Evolutionary conservation across 108 stramenopile species (phyloP), one percentile per base, ranked within the genome.

Genomic region (Skeletonema marinoi): DNA sequence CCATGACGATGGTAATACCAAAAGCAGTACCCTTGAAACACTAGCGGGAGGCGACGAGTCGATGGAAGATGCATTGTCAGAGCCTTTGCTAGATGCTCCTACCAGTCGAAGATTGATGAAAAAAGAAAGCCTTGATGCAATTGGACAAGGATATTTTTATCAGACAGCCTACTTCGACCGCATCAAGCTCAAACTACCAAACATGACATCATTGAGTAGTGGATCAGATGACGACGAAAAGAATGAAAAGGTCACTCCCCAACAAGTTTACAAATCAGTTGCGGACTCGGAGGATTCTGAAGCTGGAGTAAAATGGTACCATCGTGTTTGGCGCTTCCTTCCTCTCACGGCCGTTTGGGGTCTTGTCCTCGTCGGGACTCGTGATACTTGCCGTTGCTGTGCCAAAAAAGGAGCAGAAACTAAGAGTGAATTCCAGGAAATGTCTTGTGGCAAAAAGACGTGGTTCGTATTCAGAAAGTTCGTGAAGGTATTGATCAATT

Each of bases 111-210:
- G 29, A 41, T 30, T 17, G 35, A 71, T 46, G 25, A 17, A 39
- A 12, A 35, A 31, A 30, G 31, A 42, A 0, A 54, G 9, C 19
- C 32, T 30, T 7, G n/a, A 48, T 25, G 17, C 13, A 8, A 60
- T 32, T 30, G 51, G 44, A 25, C 10, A 32, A 39, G 33, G 61
- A 12, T 74, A 58, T 38, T 66, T 74, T 35, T 74, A 66, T 39
- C 65, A 66, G 10, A 66, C 16, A 74, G 73, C 58, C 6, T 68
- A 75, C 44, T 75, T 75, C 35, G 75, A 75, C 60, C 66, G 66
- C 6, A 51, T 19, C 17, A 51, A 19, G 12, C 13, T 25, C 8
- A 32, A 65, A 9, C 16, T 29, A 9, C 19, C 54, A 25, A 56
- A 9, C 1, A 4, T 60, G 8, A 9, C 17, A 16, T 36, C 30